Evolutionary conservation across 768 basidiomycete species (phyloP).

Genomic region (Hygrocybe punicea): DNA sequence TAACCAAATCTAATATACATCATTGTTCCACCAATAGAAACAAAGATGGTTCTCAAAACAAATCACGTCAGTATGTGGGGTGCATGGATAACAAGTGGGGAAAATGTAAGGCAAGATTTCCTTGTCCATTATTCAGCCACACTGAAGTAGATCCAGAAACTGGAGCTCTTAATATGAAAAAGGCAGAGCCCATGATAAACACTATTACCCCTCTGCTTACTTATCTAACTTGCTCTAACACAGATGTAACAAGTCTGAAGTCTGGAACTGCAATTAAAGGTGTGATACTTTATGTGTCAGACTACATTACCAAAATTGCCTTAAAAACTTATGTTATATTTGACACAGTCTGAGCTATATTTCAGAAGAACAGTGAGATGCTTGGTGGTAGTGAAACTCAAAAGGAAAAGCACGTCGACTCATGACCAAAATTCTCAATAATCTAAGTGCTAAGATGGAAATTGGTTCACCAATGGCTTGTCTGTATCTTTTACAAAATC

Average conservation of each 20-base stretch:
- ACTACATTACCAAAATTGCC: conserved; percentile 30
- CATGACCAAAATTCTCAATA: no score
- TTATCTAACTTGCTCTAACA: no score
- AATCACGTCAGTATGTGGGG: no score
- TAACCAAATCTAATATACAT: no score
- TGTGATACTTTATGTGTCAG: conserved; percentile 11
- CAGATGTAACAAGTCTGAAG: conserved; percentile 29
- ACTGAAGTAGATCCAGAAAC: conserved; percentile 26
- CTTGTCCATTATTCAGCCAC: conserved; percentile 14
- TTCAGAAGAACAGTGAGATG: conserved; percentile 24
- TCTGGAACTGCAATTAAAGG: conserved; percentile 42
- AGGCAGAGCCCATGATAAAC: conserved; percentile 22
- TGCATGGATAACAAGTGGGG: no score
- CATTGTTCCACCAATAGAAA: no score
- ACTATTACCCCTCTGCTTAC: neutral
- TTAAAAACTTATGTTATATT: conserved; percentile 42
- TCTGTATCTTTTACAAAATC: conserved; percentile 31
- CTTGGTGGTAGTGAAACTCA: conserved; percentile 9
- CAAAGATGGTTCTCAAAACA: no score
- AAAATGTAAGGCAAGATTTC: conserved; percentile 32
- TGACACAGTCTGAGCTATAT: conserved; percentile 26
- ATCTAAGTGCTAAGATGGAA: no score
- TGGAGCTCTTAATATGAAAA: conserved; percentile 31
- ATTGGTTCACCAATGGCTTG: neutral
- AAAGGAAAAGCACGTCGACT: no score